Evolutionary conservation across 2,329 filamentous ascomycete species (phyloP), one percentile per base, ranked within the genome.

Genomic region (Calonectria hongkongensis): DNA sequence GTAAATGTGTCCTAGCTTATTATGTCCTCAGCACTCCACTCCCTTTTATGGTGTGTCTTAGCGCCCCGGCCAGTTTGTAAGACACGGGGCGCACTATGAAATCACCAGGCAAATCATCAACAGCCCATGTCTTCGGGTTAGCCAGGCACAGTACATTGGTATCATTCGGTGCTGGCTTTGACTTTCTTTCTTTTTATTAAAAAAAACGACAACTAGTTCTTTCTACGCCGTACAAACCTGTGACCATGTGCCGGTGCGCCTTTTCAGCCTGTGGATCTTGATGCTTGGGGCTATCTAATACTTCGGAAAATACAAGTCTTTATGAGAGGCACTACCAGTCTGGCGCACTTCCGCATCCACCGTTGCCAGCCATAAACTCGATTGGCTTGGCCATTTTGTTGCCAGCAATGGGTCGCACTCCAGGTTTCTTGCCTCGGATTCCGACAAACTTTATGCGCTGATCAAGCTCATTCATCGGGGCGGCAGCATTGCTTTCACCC

Each of bases 401-500:
- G 64, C 81, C 82, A 3, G 72, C 77, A 39, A 81, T 74, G 13
- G 84, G 84, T 76, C 77, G 82, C 15, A 85, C 83, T 16, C 83
- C 84, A 1, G 84, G 83, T 78, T 82, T 87, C 83, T 86, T 87
- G 16, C 83, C 86, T 41, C 86, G 80, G 21, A 82, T 78, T 0
- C 87, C 87, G 71, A 84, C 84, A 74, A 87, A 87, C 28, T 81
- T 81, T 69, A 88, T 86, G 81, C 84, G 87, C 71, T 78, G 80
- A 66, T 90, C 88, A 41, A 90, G 82, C 79, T 86, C 86, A 28
- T 56, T 64, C 70, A 72, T 72, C 16, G 70, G 21, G 81, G 85
- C 66, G 87, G 85, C 48, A 83, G 84, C 9, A 75, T 77, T 68
- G 80, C 79, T 9, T 83, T 97, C 95, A 2, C 89, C 93, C 83